Conservation (phyloP, 1,284 basidiomycete species). For the Amylostereum chailletii region DNA sequence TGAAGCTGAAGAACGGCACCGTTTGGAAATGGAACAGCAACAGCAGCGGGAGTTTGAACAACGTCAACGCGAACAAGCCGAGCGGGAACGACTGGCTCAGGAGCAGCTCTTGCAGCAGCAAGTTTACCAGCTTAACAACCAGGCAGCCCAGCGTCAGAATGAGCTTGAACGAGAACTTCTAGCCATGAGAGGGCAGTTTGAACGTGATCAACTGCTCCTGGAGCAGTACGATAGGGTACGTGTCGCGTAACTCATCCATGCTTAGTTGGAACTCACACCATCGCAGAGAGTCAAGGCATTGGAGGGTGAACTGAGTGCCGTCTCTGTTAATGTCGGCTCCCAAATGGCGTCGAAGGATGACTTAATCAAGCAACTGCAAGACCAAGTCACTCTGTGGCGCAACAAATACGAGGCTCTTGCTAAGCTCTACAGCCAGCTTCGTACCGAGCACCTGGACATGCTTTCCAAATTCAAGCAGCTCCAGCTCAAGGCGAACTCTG, state of each 20-base stretch:
- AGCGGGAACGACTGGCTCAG: conserved; percentile 83
- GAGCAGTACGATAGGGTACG: conserved; percentile 94
- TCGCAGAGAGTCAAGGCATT: conserved; percentile 88
- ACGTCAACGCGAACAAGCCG: conserved; percentile 81
- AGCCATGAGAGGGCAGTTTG: conserved; percentile 93
- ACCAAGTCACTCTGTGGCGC: conserved; percentile 95
- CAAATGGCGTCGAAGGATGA: conserved; percentile 94
- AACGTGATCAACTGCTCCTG: conserved; percentile 95
- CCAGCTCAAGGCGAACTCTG: conserved; percentile 97
- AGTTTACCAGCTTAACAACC: conserved; percentile 68
- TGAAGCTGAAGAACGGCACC: conserved; percentile 75
- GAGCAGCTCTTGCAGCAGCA: conserved; percentile 80
- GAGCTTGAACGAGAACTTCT: conserved; percentile 90
- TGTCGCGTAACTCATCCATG: conserved; percentile 9
- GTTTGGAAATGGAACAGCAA: conserved; percentile 71
- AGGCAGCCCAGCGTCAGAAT: conserved; percentile 57
- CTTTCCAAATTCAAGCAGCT: conserved; percentile 95
- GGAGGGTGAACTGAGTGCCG: conserved; percentile 82
- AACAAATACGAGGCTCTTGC: conserved; percentile 99
- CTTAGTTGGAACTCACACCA: neutral
- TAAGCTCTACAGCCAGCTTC: conserved; percentile 96
- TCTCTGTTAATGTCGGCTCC: conserved; percentile 75
- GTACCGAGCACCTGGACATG: conserved; percentile 96
- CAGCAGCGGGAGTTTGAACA: conserved; percentile 90
- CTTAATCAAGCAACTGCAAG: conserved; percentile 90